phyloP scores from a whole-genome alignment of 164 flowering plant species.

The Vitis rupestris region DNA sequence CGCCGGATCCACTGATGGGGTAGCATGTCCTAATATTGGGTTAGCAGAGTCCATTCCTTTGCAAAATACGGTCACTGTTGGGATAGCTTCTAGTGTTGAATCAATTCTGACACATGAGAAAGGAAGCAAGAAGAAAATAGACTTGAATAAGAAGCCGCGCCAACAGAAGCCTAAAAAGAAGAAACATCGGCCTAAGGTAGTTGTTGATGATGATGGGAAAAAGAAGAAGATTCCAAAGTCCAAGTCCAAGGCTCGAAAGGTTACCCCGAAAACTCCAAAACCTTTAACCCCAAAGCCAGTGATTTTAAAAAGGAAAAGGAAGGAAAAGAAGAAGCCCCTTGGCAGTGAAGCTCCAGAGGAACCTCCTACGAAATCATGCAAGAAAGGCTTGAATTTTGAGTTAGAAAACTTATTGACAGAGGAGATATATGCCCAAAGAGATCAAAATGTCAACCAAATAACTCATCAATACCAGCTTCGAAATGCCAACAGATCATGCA shows the following conservation, averaged over 20 bases:
- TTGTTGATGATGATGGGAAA: constrained; percentile 10
- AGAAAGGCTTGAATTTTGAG: constrained; percentile 1
- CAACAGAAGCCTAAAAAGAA: constrained; percentile 13
- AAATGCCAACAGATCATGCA: no score
- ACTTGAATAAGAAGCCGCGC: constrained; percentile 3
- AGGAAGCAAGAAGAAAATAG: neutral
- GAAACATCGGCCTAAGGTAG: constrained; percentile 21
- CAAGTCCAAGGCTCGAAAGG: neutral
- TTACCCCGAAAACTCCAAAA: neutral
- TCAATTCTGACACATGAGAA: neutral
- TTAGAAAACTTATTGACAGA: no score
- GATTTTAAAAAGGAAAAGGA: constrained; percentile 6
- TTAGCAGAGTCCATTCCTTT: no score
- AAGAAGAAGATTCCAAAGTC: neutral
- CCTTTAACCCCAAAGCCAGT: neutral
- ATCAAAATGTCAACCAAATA: no score
- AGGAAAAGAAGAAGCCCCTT: neutral
- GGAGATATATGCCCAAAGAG: no score
- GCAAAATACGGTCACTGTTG: no score
- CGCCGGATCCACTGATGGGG: no score
- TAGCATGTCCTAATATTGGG: no score
- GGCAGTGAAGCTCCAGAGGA: neutral
- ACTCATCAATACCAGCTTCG: no score
- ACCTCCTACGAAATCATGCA: neutral
- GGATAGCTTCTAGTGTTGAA: no score